These are phyloP conservation scores for Lactarius vividus DNA, from an alignment of 768 basidiomycete genomes.

Conservation along the genomic window DNA sequence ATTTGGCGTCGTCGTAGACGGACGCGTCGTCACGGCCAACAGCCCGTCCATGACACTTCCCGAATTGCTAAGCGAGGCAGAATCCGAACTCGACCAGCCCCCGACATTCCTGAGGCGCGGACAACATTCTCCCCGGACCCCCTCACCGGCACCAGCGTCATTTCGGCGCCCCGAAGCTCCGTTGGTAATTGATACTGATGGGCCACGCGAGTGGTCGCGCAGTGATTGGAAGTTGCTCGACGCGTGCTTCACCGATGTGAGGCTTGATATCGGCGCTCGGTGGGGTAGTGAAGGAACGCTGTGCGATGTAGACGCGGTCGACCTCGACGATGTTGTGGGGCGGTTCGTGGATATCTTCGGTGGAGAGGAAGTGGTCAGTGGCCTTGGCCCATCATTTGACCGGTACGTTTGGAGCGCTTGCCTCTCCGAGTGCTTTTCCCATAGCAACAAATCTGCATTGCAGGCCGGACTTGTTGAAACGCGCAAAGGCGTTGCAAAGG, in stretches of 20 bases:
- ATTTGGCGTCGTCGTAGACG: conserved; percentile 44
- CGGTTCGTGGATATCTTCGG: conserved; percentile 54
- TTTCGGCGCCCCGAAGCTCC: conserved; percentile 5
- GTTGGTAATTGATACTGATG: conserved; percentile 19
- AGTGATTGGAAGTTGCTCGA: conserved; percentile 81
- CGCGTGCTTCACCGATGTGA: conserved; percentile 71
- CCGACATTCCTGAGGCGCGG: neutral
- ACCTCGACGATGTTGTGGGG: conserved; percentile 54
- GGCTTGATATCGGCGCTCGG: conserved; percentile 46
- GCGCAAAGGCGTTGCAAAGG: conserved; percentile 54
- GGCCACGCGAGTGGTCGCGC: conserved; percentile 56
- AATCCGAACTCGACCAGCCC: conserved; percentile 38
- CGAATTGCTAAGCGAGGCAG: conserved; percentile 57
- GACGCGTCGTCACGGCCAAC: conserved; percentile 52
- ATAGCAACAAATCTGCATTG: neutral
- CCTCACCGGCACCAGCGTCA: conserved; percentile 16
- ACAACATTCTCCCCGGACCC: conserved; percentile 21
- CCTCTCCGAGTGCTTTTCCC: conserved; percentile 3
- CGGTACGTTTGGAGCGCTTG: conserved; percentile 41
- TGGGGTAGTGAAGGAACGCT: conserved; percentile 37
- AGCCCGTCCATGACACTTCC: conserved; percentile 53
- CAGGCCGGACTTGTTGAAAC: conserved; percentile 51
- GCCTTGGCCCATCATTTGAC: conserved; percentile 54
- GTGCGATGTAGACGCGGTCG: conserved; percentile 52
- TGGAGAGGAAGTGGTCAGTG: conserved; percentile 39